These are phyloP conservation scores for Arthrobotrys sinensis DNA, from an alignment of 2,329 filamentous ascomycete genomes.

Conservation along the genomic window DNA sequence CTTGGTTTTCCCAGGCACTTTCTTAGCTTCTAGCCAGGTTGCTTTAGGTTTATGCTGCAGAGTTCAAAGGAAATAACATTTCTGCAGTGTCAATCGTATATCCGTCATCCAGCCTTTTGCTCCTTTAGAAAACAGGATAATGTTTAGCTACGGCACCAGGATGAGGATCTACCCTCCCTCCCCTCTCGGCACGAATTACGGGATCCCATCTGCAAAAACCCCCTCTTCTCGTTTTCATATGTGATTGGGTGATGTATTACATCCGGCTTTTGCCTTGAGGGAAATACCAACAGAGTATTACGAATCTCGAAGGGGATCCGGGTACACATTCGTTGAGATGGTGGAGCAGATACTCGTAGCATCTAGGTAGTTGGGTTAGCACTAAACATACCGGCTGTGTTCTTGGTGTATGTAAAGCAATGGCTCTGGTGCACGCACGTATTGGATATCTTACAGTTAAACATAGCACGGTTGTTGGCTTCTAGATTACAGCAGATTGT, in stretches of 20 bases:
- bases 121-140: background rate
- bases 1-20: constrained; percentile 28
- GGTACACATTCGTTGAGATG: background rate
- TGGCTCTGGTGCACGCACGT: background rate
- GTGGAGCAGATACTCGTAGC: background rate
- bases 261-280: constrained; percentile 36
- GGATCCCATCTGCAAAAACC: constrained; percentile 15
- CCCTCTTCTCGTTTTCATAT: constrained; percentile 12
- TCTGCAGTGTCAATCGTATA: constrained; percentile 38
- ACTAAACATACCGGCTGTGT: background rate
- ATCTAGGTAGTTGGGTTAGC: background rate
- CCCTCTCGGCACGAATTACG: constrained; percentile 52
- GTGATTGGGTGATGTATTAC: constrained; percentile 15
- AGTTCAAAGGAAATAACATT: constrained; percentile 27
- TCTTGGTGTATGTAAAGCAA: constrained; percentile 1
- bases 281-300: constrained; percentile 23
- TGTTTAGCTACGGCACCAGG: constrained; percentile 33
- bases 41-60: constrained; percentile 4
- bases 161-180: constrained; percentile 37
- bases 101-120: constrained; percentile 33
- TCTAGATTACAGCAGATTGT: constrained; percentile 6
- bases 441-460: constrained; percentile 12
- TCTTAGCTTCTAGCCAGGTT: constrained; percentile 17
- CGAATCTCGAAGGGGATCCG: background rate
- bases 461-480: constrained; percentile 15